Conservation (phyloP, 2,329 filamentous ascomycete genomes). For the Paraphoma sp. region DNA sequence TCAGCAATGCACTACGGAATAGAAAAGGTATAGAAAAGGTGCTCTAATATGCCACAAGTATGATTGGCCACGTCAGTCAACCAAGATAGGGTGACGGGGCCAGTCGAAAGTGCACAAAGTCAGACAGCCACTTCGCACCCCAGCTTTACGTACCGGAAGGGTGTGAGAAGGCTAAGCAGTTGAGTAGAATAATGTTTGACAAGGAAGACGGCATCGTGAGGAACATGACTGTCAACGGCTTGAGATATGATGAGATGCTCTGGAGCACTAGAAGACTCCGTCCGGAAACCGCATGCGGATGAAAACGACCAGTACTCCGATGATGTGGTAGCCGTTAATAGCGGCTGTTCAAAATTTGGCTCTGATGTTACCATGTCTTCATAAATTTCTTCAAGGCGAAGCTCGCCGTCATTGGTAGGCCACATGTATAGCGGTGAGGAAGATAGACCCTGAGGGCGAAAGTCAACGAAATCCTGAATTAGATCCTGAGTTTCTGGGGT, state of each 20-base stretch:
- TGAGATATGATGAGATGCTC: background rate
- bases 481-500: conserved; percentile 11
- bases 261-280: background rate
- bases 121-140: no score
- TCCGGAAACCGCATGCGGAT: background rate
- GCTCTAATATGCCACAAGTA: no score
- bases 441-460: background rate
- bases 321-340: background rate
- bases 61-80: no score
- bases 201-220: conserved; percentile 46
- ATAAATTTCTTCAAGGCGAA: conserved; percentile 9
- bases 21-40: no score
- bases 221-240: conserved; percentile 2
- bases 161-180: conserved; percentile 41
- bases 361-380: conserved; percentile 5
- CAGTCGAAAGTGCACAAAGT: no score
- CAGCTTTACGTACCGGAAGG: conserved; percentile 14
- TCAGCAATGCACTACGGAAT: no score
- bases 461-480: conserved; percentile 11
- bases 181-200: conserved; percentile 49
- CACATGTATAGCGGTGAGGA: background rate
- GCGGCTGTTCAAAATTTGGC: background rate
- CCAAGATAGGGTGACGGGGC: no score
- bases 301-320: background rate
- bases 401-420: background rate